Base-by-base conservation (phyloP, 148 eudicot species). In the Cornus kousa region DNA sequence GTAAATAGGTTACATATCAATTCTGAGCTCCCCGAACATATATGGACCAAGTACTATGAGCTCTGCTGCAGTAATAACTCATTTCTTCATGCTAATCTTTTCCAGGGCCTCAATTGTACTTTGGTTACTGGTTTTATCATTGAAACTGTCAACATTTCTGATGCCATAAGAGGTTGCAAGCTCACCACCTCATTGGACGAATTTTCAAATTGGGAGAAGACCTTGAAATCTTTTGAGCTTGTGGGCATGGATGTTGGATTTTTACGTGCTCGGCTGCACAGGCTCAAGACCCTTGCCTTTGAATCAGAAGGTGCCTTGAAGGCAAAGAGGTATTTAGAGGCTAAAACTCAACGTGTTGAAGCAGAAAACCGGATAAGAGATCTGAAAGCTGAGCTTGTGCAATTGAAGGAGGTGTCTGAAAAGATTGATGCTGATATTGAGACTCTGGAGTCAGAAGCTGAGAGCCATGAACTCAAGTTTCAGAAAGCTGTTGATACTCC, bases 181-280 rank as follows among this genome's bases (percentile, higher is more conserved):
- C 68, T 88, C 17, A 82, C 88, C 5, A 87, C 86, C 55, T 82
- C 84, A 33, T 75, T 79, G 39, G 82, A 80, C 14, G 87, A 87
- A 11, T 85, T 82, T 72, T 82, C 74, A 35, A 64, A 33, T 8
- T 89, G 91, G 94, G 87, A 88, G 4, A 87, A 83, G 75, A 81
- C 84, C 37, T 73, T 92, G 73, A 88, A 82, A 73, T 72, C 86
- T 3, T 84, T 86, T 60, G 86, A 86, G 66, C 77, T 82, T 65
- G 46, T 90, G 78, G 97, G 94, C 13, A 84, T 90, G 89, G 79
- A 89, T 55, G 90, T 89, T 60, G 82, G 86, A 3, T 89, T 89
- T 74, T 71, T 92, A 48, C 74, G 74, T 7, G 81, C 81, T 31
- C 90, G 90, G 9, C 46, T 89, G 5, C 70, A 53, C 3, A 60